Conservation (phyloP, 495 filamentous ascomycete species). For the Wilcoxina mikolae region DNA sequence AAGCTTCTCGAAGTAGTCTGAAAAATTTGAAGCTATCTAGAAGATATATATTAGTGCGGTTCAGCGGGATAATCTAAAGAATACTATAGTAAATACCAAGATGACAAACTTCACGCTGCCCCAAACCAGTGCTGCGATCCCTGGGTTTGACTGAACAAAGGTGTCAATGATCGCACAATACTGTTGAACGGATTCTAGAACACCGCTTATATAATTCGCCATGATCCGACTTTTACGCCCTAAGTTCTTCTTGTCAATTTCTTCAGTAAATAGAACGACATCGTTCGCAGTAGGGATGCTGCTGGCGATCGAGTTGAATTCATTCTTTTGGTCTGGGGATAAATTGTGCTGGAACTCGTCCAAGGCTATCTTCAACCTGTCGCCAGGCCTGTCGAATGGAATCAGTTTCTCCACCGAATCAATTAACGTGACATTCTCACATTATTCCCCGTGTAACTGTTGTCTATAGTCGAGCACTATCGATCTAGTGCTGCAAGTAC, state of each 20-base stretch:
- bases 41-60: background rate
- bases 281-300: background rate
- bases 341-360: background rate
- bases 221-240: background rate
- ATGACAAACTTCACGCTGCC: conserved; percentile 17
- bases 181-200: conserved; percentile 9
- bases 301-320: background rate
- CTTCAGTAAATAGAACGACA: background rate
- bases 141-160: conserved; percentile 7
- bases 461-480: too few species aligned
- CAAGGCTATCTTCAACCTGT: background rate
- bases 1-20: conserved; percentile 12
- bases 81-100: background rate
- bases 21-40: conserved; percentile 8
- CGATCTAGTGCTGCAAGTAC: too few species aligned
- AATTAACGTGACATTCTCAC: background rate
- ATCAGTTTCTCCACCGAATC: background rate
- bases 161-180: conserved; percentile 11
- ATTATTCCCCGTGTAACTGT: background rate
- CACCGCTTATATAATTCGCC: background rate
- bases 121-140: conserved; percentile 13
- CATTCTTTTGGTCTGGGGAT: background rate
- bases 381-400: background rate
- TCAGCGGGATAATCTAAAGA: background rate
- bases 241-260: conserved; percentile 7